phyloP scores from a whole-genome alignment of 2,329 filamentous ascomycete genomes.

The Cladosporium velox region DNA sequence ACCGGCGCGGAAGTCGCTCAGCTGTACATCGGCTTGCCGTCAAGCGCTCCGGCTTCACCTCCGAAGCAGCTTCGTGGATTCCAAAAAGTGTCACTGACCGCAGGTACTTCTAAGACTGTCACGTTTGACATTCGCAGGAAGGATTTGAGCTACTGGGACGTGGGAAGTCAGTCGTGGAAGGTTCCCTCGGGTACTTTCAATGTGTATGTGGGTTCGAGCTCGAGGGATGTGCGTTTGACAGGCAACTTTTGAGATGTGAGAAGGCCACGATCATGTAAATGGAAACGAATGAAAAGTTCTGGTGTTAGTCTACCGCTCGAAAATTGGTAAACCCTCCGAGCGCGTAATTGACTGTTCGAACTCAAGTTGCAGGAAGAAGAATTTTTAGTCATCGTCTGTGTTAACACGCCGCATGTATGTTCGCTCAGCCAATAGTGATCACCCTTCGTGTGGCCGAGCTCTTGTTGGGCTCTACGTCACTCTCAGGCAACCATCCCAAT shows the following conservation, averaged over 20 bases:
- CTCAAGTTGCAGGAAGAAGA: too few relatives aligned
- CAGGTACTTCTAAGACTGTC: constrained; percentile 26
- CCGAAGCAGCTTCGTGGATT: constrained; percentile 33
- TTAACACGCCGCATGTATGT: too few relatives aligned
- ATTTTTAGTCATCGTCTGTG: too few relatives aligned
- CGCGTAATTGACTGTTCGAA: too few relatives aligned
- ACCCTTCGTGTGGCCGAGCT: too few relatives aligned
- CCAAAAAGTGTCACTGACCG: constrained; percentile 35
- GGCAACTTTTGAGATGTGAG: constrained; percentile 12
- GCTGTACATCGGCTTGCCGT: constrained; percentile 32
- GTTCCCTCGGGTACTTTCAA: constrained; percentile 37
- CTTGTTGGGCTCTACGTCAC: too few relatives aligned
- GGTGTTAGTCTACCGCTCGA: too few relatives aligned
- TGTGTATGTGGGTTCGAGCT: constrained; percentile 32
- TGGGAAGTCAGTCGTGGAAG: constrained; percentile 40
- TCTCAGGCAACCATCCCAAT: too few relatives aligned
- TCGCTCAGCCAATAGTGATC: too few relatives aligned
- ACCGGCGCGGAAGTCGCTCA: constrained; percentile 54
- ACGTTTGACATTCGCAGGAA: constrained; percentile 36
- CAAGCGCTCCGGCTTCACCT: constrained; percentile 33
- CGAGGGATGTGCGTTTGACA: constrained; percentile 22
- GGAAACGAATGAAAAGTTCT: too few relatives aligned
- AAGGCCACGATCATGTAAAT: too few relatives aligned
- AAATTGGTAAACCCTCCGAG: too few relatives aligned
- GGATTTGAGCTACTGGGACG: constrained; percentile 41